Evolutionary conservation across 2,329 filamentous ascomycete genomes (phyloP), one percentile per base, ranked within the genome.

Genomic region (Laburnicola sp.): DNA sequence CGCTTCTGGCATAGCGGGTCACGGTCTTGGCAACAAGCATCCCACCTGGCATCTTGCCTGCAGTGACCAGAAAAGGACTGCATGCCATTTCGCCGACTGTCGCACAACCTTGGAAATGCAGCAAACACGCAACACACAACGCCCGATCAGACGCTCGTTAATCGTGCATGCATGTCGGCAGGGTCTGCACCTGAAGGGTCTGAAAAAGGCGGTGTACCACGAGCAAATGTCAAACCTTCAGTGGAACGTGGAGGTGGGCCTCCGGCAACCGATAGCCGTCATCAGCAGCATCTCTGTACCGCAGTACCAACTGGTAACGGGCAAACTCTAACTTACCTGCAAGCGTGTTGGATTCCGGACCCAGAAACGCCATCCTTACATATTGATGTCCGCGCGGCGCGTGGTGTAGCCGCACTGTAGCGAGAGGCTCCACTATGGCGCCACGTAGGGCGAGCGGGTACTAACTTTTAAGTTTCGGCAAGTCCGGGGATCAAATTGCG

Each of bases 371-470:
- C n/a, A n/a, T n/a, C n/a, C n/a, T n/a, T n/a, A n/a, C n/a, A n/a
- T n/a, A 11, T 21, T 23, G 28, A 32, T 43, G 28, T 21, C 30
- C 9, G 25, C 28, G 28, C 28, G n/a, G n/a, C n/a, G n/a, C n/a
- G n/a, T 27, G 10, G 30, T 21, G 42, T 9, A 45, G 42, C 25
- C n/a, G n/a, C n/a, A 51, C 45, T 45, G 46, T 46, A 39, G 32
- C 27, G 46, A 42, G 34, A 23, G 26, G 31, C 31, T 45, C 43
- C 43, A 45, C 43, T 21, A n/a, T 45, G 34, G 43, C 41, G 41
- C 31, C 26, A 22, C 42, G 10, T 21, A 36, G 27, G 31, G 23
- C 23, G n/a, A n/a, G 23, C 26, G 36, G 30, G 11, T 40, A 11
- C 27, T 40, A 39, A 32, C 16, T 10, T 16, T 6, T 10, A 5